Evolutionary conservation across 371 early-diverging fungal genomes (phyloP).

Genomic region (Haplosporangium sp.): DNA sequence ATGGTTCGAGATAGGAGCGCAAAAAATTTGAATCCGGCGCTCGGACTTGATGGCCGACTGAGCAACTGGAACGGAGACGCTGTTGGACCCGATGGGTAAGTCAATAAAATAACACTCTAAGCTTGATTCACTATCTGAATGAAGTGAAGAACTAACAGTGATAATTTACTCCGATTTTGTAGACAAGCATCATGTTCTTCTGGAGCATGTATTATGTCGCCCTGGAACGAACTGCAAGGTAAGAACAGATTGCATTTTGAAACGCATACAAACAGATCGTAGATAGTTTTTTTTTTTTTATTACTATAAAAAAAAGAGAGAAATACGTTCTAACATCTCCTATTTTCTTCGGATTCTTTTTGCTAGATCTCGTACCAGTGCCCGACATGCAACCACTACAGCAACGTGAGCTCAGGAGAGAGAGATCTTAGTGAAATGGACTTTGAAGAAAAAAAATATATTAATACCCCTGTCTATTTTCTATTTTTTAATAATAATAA

Average conservation of each 20-base stretch:
- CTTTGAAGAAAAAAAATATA: background rate
- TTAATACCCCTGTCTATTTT: background rate
- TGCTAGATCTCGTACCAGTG: constrained; percentile 30
- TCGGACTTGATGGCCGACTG: constrained; percentile 51
- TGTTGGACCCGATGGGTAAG: constrained; percentile 46
- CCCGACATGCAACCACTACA: constrained; percentile 36
- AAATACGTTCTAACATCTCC: background rate
- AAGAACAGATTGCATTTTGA: background rate
- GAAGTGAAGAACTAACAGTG: background rate
- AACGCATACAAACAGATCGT: too few relatives aligned
- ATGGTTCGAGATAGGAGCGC: background rate
- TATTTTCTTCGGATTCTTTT: background rate
- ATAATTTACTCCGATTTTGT: background rate
- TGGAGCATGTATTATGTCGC: constrained; percentile 52
- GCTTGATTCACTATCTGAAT: background rate
- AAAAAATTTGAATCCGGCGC: constrained; percentile 21
- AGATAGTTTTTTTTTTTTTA: too few relatives aligned
- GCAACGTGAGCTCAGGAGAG: constrained; percentile 47
- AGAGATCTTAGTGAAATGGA: constrained; percentile 22
- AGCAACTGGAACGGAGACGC: constrained; percentile 51
- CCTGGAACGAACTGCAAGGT: constrained; percentile 55
- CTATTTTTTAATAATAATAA: background rate
- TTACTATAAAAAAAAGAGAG: too few relatives aligned
- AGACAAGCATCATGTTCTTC: constrained; percentile 47
- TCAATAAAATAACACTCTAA: background rate